Evolutionary conservation across 2,329 filamentous ascomycete species (phyloP).

Genomic region (Camptophora hylomeconis): DNA sequence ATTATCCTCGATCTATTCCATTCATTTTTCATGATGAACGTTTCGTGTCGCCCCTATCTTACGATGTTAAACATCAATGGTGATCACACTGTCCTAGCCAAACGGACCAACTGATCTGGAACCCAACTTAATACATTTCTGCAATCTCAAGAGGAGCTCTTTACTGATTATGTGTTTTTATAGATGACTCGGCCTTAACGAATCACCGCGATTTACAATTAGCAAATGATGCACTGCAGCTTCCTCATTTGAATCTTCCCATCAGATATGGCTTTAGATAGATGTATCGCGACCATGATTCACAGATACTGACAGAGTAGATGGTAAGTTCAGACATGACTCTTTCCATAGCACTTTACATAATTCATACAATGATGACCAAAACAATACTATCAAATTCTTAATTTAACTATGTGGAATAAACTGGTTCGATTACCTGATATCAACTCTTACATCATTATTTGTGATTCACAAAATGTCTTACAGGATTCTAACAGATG

Average conservation of each 20-base stretch:
- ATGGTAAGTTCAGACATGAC: not conserved
- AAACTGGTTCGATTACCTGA: slow-evolving; percentile 38
- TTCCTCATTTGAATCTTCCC: too few species aligned
- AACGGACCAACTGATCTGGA: slow-evolving; percentile 43
- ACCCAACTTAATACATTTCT: slow-evolving; percentile 4
- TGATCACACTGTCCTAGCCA: slow-evolving; percentile 50
- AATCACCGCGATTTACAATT: too few species aligned
- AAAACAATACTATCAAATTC: slow-evolving; percentile 41
- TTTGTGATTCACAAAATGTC: slow-evolving; percentile 4
- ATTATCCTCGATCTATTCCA: too few species aligned
- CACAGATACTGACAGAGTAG: not conserved
- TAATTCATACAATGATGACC: slow-evolving; percentile 25
- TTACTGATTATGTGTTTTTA: not conserved
- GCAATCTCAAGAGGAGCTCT: not conserved
- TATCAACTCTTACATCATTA: not conserved
- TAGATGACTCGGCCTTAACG: not conserved
- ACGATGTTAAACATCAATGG: slow-evolving; percentile 34
- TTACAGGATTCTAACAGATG: slow-evolving; percentile 6
- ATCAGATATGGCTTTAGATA: too few species aligned
- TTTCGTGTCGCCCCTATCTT: slow-evolving; percentile 51
- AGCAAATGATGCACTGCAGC: too few species aligned
- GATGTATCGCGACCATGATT: too few species aligned
- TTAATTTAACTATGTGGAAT: slow-evolving; percentile 29
- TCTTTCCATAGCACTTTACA: not conserved
- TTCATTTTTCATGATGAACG: too few species aligned